phyloP scores from a whole-genome alignment of 305 asterid genomes.

The Fraxinus latifolia region DNA sequence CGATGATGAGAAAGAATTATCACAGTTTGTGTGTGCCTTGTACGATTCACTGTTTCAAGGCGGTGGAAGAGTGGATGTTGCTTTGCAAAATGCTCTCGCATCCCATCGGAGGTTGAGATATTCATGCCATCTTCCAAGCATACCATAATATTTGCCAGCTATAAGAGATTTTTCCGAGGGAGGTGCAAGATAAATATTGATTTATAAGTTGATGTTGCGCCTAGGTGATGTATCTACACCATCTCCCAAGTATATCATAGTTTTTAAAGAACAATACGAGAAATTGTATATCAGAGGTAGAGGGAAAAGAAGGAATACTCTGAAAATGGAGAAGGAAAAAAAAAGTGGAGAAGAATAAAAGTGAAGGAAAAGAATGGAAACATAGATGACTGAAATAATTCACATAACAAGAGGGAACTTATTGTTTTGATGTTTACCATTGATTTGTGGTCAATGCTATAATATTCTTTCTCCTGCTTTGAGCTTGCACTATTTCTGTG shows the following conservation, averaged over 20 bases:
- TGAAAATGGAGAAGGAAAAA: conserved; percentile 9
- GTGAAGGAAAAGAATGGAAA: background rate
- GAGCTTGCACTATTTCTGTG: background rate
- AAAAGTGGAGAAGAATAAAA: background rate
- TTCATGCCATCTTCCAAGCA: conserved; percentile 55
- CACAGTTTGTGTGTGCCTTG: conserved; percentile 65
- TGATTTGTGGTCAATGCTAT: background rate
- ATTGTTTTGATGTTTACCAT: background rate
- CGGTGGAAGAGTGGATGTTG: conserved; percentile 58
- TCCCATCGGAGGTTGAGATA: conserved; percentile 70
- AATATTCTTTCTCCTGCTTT: background rate
- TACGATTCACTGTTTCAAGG: conserved; percentile 78
- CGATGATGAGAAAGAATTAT: conserved; percentile 83
- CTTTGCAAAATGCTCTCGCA: conserved; percentile 57
- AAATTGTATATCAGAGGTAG: conserved; percentile 22
- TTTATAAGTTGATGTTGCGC: conserved; percentile 25
- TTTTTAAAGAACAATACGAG: conserved; percentile 27
- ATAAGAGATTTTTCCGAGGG: background rate
- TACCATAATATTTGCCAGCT: conserved; percentile 23
- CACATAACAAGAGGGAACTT: background rate
- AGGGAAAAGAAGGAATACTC: conserved; percentile 7
- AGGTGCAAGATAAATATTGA: conserved; percentile 6
- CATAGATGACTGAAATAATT: background rate
- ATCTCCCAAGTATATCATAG: conserved; percentile 35
- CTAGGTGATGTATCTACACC: conserved; percentile 45